Evolutionary conservation across 768 basidiomycete species (phyloP), one percentile per base, ranked within the genome.

Genomic region (Coprinellus aureogranulatus): DNA sequence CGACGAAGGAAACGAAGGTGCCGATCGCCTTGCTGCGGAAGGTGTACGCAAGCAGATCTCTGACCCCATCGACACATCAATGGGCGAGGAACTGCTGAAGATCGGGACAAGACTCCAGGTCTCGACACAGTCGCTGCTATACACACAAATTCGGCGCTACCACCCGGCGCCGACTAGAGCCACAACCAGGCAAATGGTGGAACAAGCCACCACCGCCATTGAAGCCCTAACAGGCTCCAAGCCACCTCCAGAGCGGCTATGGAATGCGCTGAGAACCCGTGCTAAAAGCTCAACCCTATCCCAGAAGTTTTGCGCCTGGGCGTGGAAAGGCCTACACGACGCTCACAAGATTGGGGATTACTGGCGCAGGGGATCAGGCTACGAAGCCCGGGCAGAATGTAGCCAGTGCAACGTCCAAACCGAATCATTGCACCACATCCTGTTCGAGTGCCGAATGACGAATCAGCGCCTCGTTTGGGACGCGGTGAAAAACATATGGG

Each of bases 281-380:
- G 18, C 14, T 20, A 28, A 44, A 25, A 34, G 31, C 3, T 5
- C 6, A 11, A 54, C 31, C 4, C n/a, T 61, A 27, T 26, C 30
- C 0, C 23, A 44, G 22, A 50, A 60, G 54, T 31, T 26, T 1
- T 42, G 56, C 27, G 45, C 60, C 30, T 67, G 64, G 59, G n/a
- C 68, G 2, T 73, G 64, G 62, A 66, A 60, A 45, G 49, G 61
- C 1, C 56, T 70, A 12, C 68, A 71, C 37, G 52, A 59, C 3
- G 55, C 64, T 0, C 65, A 67, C 54, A 64, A 62, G 30, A 26
- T n/a, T n/a, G n/a, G n/a, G n/a, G n/a, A n/a, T n/a, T n/a, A n/a
- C n/a, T n/a, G n/a, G n/a, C n/a, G n/a, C n/a, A n/a, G n/a, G n/a
- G n/a, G n/a, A n/a, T n/a, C n/a, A n/a, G n/a, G n/a, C n/a, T n/a